Percentiles rank a stretch among this genome's conserved stretches.
Conservation (phyloP, 805 yeast species). For the Huiozyma naganishii region DNA sequence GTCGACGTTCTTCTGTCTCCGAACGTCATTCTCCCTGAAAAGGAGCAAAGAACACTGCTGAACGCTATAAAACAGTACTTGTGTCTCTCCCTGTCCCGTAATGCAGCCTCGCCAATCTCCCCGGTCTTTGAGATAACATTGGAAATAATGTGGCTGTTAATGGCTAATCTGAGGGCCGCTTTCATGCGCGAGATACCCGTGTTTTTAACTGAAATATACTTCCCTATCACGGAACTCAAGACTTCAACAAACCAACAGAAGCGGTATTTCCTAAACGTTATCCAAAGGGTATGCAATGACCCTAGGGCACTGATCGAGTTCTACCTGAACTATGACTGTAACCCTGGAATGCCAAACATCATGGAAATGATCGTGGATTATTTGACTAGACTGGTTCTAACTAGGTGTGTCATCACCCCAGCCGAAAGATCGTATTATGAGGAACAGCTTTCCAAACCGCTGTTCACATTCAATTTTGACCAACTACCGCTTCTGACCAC, state of each 20-base stretch:
- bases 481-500: conserved; percentile 71
- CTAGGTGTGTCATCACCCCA: conserved; percentile 61
- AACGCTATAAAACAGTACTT: conserved; percentile 78
- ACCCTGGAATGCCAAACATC: conserved; percentile 63
- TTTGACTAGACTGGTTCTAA: conserved; percentile 53
- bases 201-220: conserved; percentile 82
- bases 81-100: conserved; percentile 73
- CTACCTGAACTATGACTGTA: conserved; percentile 93
- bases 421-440: conserved; percentile 51
- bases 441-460: conserved; percentile 41
- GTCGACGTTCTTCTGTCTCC: conserved; percentile 66
- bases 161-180: conserved; percentile 72
- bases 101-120: conserved; percentile 84
- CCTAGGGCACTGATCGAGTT: conserved; percentile 87
- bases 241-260: conserved; percentile 90
- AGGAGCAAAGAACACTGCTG: conserved; percentile 51
- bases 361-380: conserved; percentile 77
- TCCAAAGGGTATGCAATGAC: conserved; percentile 75
- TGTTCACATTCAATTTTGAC: conserved; percentile 64
- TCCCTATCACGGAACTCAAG: conserved; percentile 87
- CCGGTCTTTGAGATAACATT: conserved; percentile 86
- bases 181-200: conserved; percentile 92
- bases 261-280: conserved; percentile 69
- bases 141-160: conserved; percentile 86
- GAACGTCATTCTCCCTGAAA: conserved; percentile 42